Evolutionary conservation across 306 rosid species (phyloP), one percentile per base, ranked within the genome.

Genomic region (Rosa persica): DNA sequence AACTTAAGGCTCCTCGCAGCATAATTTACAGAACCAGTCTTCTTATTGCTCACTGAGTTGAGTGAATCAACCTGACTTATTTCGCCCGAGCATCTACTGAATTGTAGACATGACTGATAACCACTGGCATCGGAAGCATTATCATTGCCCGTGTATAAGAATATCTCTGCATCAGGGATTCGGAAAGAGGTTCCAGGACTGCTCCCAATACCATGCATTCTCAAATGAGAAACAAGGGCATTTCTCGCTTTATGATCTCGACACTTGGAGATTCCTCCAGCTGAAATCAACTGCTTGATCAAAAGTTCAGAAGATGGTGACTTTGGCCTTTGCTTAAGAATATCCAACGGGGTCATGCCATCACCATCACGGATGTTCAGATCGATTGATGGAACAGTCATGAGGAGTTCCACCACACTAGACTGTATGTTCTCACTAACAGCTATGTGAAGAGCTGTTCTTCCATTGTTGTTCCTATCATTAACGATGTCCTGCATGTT

Each of bases 121-220:
- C 54, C 81, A 77, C 79, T 84, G 47, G 76, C 82, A 78, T 86
- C 89, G 66, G 88, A 85, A 67, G 76, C 86, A 81, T 87, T 92
- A 67, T 92, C 96, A 34, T 84, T 81, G 23, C 91, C 94, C 0
- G 97, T 89, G 88, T 90, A 90, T 78, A 90, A 70, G 89, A 94
- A 90, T 72, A 92, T 92, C 90, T 94, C 98, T 23, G 92, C 91
- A 83, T 94, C 98, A 23, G 97, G 93, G 58, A 94, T 89, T 87
- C 95, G 83, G 75, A 94, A 94, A 25, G 92, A 92, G 66, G 95
- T 92, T 30, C 98, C 98, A 12, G 97, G 97, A 84, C 93, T 92
- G 11, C 78, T 78, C 27, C 91, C 91, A 80, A 86, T 88, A 25
- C 89, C 92, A 70, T 86, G 96, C 70, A 77, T 82, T 81, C 79